phyloP scores from a whole-genome alignment of 139 green algal genomes.

The Tetraselmis chui region DNA sequence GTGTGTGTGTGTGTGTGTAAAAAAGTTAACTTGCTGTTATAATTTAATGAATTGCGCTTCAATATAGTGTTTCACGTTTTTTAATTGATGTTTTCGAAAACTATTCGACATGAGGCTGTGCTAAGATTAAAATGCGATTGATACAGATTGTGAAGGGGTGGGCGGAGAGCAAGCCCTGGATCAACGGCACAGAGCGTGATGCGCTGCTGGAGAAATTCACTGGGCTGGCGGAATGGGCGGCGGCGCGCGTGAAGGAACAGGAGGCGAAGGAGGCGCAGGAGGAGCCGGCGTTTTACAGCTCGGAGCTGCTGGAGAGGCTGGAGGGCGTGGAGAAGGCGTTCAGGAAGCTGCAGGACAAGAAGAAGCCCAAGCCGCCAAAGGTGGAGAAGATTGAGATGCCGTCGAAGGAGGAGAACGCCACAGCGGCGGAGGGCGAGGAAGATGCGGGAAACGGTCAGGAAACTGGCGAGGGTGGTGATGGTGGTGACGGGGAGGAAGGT shows the following conservation, averaged over 20 bases:
- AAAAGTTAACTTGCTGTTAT: no score
- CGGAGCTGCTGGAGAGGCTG: conserved; percentile 32
- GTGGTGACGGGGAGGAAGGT: not conserved
- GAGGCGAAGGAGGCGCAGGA: conserved; percentile 45
- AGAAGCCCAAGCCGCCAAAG: conserved; percentile 45
- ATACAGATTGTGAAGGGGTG: conserved; percentile 43
- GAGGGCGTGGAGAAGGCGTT: conserved; percentile 37
- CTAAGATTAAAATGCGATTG: no score
- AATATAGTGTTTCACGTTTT: no score
- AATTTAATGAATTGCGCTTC: no score
- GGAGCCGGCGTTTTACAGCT: conserved; percentile 46
- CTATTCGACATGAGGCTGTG: no score
- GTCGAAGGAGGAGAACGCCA: conserved; percentile 13
- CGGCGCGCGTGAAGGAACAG: conserved; percentile 53
- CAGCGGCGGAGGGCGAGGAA: not conserved
- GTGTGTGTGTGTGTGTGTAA: no score
- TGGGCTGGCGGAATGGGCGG: conserved; percentile 54
- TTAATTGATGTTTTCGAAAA: no score
- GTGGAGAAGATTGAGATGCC: conserved; percentile 10
- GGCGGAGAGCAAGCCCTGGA: conserved; percentile 76
- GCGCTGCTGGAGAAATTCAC: conserved; percentile 45
- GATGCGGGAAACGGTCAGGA: not conserved
- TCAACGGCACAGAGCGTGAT: conserved; percentile 55
- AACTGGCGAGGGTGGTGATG: not conserved
- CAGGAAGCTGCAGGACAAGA: conserved; percentile 57